Evolutionary conservation across 352 stramenopile genomes (phyloP), one percentile per base, ranked within the genome.

Genomic region (Globisporangium paroecandrum): DNA sequence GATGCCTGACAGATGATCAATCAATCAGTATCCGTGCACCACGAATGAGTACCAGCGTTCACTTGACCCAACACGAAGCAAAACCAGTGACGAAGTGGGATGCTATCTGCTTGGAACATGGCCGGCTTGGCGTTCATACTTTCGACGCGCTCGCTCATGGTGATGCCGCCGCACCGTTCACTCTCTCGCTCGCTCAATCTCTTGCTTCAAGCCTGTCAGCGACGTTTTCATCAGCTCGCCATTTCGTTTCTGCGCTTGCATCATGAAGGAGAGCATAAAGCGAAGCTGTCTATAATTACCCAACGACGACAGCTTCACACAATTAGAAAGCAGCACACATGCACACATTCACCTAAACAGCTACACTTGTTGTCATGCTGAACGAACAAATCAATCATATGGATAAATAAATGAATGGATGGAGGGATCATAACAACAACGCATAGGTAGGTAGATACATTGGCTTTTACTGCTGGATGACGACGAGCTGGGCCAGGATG

Each of bases 401-500:
- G 27, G 27, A 32, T 32, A 32, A 32, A 32, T 32, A 3, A 10
- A 29, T 32, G 8, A 18, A 56, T 34, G 27, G 12, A 58, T 4
- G 7, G 5, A 34, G 20, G 6, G 34, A 18, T 41, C 27, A 59
- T 3, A 32, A 32, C 27, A 32, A 4, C 7, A 32, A 24, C 8
- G 43, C 18, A 24, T 46, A 46, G 38, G 38, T 46, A 46, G 10
- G 13, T 46, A 27, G 25, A 2, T 27, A 24, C 27, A 41, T 59
- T 36, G 15, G 25, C 41, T 38, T 46, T 62, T 27, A 70, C 34
- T 71, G 69, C 4, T 58, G 24, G 22, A 71, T 34, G 12, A 73
- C 58, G 22, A 71, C 64, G 7, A 73, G 46, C 34, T 90, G 80
- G 27, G 82, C 68, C 8, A 89, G 61, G 15, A 90, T 72, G 24